Base-by-base conservation (phyloP, 75 land plant genomes). In the Gnetum montanum region DNA sequence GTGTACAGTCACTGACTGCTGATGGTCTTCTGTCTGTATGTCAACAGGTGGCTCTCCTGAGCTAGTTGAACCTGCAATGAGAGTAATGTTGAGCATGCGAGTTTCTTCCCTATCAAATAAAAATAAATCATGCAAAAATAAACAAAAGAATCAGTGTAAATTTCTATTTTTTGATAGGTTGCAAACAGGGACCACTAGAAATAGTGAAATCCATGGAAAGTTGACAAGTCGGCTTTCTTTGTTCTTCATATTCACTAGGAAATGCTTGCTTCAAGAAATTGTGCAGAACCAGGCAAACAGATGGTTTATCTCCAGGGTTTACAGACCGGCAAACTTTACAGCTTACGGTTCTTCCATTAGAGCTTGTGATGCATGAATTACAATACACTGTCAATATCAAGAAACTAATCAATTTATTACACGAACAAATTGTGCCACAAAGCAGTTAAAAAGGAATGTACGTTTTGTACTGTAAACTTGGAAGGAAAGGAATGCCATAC, bases 261-360 rank as follows among this genome's bases (percentile, higher is more conserved):
- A 82, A 82, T 4, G 49, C 37, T 34, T 64, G 54, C 61, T 78
- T 64, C 47, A 89, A 31, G 62, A 85, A 85, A 3, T 82, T 67
- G 46, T 84, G 69, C 15, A 89, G 66, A 55, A 62, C 76, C 73
- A 84, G 62, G 69, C 82, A 88, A 24, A 81, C 85, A 36, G 66
- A 74, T 24, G 75, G 83, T 49, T 67, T 64, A 7, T 59, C 67
- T 4, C 74, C 78, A n/a, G 88, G 85, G 60, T 84, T 82, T 25
- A 33, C 45, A 13, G 43, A 57, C 49, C 66, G 51, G 60, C 93
- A 88, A 47, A 55, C 62, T 23, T 60, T 57, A 38, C 94, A 88
- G 34, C 15, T 75, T 3, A 71, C 43, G n/a, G 25, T 10, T 16
- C 51, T 56, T 23, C 51, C 49, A 0, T 30, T 3, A 31, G 36